Evolutionary conservation across 2,329 filamentous ascomycete genomes (phyloP).

Genomic region (Diaporthe nobilis): DNA sequence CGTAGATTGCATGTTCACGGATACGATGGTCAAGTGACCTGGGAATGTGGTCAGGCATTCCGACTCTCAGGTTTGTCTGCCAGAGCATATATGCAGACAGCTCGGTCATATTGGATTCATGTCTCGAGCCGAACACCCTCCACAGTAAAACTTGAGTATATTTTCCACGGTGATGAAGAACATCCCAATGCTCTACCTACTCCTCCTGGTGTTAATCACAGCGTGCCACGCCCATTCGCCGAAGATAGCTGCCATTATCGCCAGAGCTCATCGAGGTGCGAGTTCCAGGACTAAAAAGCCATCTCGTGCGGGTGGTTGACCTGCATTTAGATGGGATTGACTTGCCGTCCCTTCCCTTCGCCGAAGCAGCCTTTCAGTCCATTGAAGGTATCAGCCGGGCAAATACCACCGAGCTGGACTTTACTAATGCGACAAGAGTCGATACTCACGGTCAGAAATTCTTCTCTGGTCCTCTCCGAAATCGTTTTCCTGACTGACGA

Average conservation of each 20-base stretch:
- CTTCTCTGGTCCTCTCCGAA: too few relatives aligned
- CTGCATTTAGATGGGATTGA: background rate
- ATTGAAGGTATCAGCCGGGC: background rate
- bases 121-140: background rate
- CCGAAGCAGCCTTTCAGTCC: background rate
- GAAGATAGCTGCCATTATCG: background rate
- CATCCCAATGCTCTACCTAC: background rate
- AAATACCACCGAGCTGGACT: background rate
- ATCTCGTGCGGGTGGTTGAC: background rate
- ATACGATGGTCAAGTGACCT: background rate
- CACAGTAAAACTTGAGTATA: fast-evolving
- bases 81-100: background rate
- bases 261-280: constrained; percentile 10
- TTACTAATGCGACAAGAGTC: constrained; percentile 7
- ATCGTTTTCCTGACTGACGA: background rate
- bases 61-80: background rate
- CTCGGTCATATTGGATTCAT: too few relatives aligned
- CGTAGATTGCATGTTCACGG: background rate
- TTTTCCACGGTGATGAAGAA: background rate
- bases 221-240: background rate
- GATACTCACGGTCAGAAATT: background rate
- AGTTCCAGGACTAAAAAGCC: too few relatives aligned
- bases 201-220: background rate
- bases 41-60: background rate
- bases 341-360: constrained; percentile 8